phyloP scores from a whole-genome alignment of 352 stramenopile genomes.

The Globisporangium spinosum region DNA sequence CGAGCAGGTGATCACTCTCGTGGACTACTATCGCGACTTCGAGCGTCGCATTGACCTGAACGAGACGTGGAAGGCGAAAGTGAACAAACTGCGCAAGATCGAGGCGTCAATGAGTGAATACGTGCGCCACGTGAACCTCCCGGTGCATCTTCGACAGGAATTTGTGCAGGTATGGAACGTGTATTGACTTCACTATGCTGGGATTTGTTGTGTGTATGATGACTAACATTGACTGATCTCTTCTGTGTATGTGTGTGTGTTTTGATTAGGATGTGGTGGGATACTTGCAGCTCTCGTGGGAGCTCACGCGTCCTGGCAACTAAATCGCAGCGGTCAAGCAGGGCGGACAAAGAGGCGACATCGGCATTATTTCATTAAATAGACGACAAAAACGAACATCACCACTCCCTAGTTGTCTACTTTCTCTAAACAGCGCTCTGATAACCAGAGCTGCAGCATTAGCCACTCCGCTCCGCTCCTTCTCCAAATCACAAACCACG shows the following conservation, averaged over 20 bases:
- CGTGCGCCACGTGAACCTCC: constrained; percentile 62
- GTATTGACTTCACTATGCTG: background rate
- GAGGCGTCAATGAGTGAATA: constrained; percentile 65
- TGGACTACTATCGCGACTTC: constrained; percentile 84
- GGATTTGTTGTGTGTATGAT: background rate
- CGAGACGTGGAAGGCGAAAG: constrained; percentile 66
- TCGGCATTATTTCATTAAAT: background rate
- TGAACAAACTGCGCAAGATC: constrained; percentile 75
- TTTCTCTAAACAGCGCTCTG: too few relatives aligned
- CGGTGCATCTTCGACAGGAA: constrained; percentile 36
- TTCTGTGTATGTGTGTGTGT: background rate
- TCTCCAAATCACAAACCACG: too few relatives aligned
- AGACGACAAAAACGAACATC: background rate
- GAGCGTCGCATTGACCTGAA: constrained; percentile 63
- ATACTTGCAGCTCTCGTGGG: constrained; percentile 35
- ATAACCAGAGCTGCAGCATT: too few relatives aligned
- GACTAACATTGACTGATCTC: background rate
- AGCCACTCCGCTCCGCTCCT: too few relatives aligned
- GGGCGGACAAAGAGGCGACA: background rate
- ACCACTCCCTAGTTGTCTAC: too few relatives aligned
- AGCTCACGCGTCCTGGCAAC: constrained; percentile 11
- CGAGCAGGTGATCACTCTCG: constrained; percentile 74
- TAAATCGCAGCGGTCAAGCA: background rate
- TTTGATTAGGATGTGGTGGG: constrained; percentile 23
- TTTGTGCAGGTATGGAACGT: constrained; percentile 51